Evolutionary conservation across 169 alveolate species (phyloP).

Genomic region (Theileria equi): DNA sequence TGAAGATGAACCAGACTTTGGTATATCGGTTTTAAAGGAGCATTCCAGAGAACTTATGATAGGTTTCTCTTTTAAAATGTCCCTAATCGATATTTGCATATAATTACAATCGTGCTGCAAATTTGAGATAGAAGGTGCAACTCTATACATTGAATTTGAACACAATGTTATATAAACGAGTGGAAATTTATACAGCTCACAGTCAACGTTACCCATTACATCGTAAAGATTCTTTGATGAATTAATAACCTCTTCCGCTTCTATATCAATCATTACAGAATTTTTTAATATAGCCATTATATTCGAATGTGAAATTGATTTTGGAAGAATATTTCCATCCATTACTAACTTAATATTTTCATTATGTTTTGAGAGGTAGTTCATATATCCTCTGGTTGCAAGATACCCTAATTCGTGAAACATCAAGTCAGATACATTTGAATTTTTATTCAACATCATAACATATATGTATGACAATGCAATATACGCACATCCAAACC

Average conservation of each 20-base stretch:
- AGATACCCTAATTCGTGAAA: slow-evolving; percentile 56
- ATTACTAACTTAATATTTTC: neutral
- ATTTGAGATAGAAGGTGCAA: neutral
- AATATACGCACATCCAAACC: slow-evolving; percentile 61
- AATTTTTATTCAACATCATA: slow-evolving; percentile 21
- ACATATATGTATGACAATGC: slow-evolving; percentile 29
- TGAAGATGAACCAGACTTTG: too few relatives aligned
- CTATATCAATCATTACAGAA: slow-evolving; percentile 37
- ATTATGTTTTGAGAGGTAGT: slow-evolving; percentile 9
- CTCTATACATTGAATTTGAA: slow-evolving; percentile 27
- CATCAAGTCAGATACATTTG: slow-evolving; percentile 45
- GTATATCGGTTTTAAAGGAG: too few relatives aligned
- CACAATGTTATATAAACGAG: slow-evolving; percentile 16
- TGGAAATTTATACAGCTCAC: slow-evolving; percentile 54
- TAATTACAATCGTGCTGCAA: too few relatives aligned
- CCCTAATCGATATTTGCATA: too few relatives aligned
- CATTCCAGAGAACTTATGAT: too few relatives aligned
- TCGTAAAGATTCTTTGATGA: slow-evolving; percentile 54
- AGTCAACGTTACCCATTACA: slow-evolving; percentile 27
- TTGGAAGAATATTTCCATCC: slow-evolving; percentile 13
- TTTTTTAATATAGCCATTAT: slow-evolving; percentile 15
- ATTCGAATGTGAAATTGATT: slow-evolving; percentile 2
- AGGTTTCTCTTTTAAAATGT: too few relatives aligned
- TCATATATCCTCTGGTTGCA: slow-evolving; percentile 49
- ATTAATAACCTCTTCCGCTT: slow-evolving; percentile 53